A percentile compares a stretch with the other conserved stretches of the same genome.
Evolutionary conservation across 495 filamentous ascomycete species (phyloP).

Genomic region (Friedmanniomyces simplex): DNA sequence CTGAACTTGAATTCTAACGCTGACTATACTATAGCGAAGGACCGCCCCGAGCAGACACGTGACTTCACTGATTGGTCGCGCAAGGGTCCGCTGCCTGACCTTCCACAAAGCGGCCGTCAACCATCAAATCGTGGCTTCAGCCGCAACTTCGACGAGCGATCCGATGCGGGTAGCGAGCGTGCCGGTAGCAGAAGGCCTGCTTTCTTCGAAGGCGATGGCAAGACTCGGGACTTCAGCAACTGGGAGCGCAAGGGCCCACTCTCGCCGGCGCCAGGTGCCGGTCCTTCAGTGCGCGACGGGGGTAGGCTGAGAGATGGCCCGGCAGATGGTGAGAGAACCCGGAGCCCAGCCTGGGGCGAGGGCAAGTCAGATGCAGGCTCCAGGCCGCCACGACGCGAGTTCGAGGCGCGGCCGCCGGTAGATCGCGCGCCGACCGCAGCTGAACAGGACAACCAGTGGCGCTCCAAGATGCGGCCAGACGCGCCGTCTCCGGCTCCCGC

Average conservation of each 20-base stretch:
- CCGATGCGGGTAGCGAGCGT: constrained; percentile 40
- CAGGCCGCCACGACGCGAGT: constrained; percentile 70
- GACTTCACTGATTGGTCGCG: constrained; percentile 77
- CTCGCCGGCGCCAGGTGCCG: constrained; percentile 49
- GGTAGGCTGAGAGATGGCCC: constrained; percentile 50
- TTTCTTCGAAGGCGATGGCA: constrained; percentile 58
- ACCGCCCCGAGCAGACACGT: constrained; percentile 44
- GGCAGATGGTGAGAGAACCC: constrained; percentile 48
- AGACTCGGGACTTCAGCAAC: constrained; percentile 74
- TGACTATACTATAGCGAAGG: constrained; percentile 56
- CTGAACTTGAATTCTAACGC: constrained; percentile 10
- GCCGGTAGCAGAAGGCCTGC: constrained; percentile 35
- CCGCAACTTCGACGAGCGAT: constrained; percentile 29
- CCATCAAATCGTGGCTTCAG: constrained; percentile 35
- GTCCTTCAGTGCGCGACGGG: constrained; percentile 21
- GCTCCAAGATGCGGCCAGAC: constrained; percentile 72
- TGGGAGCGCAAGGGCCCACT: constrained; percentile 95
- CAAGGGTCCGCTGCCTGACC: constrained; percentile 75
- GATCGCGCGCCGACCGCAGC: constrained; percentile 72
- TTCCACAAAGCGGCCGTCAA: constrained; percentile 43
- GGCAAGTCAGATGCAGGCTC: constrained; percentile 70
- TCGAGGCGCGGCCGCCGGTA: constrained; percentile 48
- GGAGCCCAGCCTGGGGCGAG: constrained; percentile 80
- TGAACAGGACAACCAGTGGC: constrained; percentile 81
- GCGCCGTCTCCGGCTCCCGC: constrained; percentile 32